A percentile compares a stretch with the other conserved stretches of the same genome.
Conservation (phyloP, 306 rosid genomes). For the Myrica gale region DNA sequence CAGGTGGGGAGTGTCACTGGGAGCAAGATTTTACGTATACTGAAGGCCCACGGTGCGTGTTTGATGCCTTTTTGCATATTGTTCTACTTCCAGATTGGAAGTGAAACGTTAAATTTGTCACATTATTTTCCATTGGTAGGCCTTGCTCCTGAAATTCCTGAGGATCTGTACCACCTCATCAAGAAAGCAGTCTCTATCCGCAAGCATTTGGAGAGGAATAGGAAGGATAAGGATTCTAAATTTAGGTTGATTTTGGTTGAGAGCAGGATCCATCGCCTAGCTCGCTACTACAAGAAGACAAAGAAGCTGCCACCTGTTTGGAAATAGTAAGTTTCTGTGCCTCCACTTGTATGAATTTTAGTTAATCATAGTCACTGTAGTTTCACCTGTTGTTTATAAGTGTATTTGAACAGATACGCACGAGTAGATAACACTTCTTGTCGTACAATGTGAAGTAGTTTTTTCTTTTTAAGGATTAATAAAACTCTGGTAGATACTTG, state of each 20-base stretch:
- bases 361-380: neutral
- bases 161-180: conserved; percentile 89
- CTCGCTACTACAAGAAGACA: conserved; percentile 84
- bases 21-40: conserved; percentile 70
- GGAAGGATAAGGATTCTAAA: conserved; percentile 87
- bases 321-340: conserved; percentile 58
- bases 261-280: conserved; percentile 88
- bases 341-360: neutral
- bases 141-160: conserved; percentile 89
- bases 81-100: neutral
- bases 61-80: neutral
- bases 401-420: neutral
- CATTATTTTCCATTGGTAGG: conserved; percentile 31
- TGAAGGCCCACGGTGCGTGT: conserved; percentile 72
- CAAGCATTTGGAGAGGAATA: conserved; percentile 89
- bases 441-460: neutral
- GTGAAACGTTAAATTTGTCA: neutral
- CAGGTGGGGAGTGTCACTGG: conserved; percentile 74
- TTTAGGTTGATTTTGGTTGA: conserved; percentile 85
- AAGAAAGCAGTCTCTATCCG: conserved; percentile 83
- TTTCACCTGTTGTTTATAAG: neutral
- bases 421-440: neutral
- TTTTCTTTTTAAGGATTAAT: neutral
- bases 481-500: neutral
- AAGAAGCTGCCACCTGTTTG: conserved; percentile 93